These are phyloP conservation scores for Colletotrichum abscissum DNA, from an alignment of 2,329 filamentous ascomycete species.

Conservation along the genomic window DNA sequence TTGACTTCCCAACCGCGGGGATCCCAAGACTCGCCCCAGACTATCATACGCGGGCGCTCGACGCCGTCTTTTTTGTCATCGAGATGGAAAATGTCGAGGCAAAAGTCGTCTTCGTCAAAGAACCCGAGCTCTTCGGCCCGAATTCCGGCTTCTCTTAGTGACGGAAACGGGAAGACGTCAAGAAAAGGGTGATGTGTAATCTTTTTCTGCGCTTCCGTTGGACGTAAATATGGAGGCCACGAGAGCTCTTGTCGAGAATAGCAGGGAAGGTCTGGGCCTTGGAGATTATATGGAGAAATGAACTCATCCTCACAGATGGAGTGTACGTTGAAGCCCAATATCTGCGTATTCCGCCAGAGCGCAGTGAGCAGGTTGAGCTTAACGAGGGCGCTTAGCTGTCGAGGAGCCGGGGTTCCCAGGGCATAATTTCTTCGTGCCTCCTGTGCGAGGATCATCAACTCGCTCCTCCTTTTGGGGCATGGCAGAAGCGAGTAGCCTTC, in stretches of 20 bases:
- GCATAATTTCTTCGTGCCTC: conserved; percentile 13
- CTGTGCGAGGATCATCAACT: background rate
- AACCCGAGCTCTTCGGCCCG: conserved; percentile 11
- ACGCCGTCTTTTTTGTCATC: background rate
- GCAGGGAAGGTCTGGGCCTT: conserved; percentile 31
- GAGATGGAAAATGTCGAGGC: conserved; percentile 15
- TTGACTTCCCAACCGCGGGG: conserved; percentile 59
- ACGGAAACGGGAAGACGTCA: conserved; percentile 44
- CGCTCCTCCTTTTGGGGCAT: background rate
- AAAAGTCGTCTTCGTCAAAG: conserved; percentile 27
- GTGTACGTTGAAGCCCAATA: conserved; percentile 22
- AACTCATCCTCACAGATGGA: conserved; percentile 32
- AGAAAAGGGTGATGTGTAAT: conserved; percentile 46
- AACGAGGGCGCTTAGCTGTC: conserved; percentile 24
- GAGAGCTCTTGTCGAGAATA: background rate
- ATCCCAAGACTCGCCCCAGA: conserved; percentile 61
- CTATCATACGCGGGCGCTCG: conserved; percentile 49
- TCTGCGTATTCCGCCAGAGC: conserved; percentile 25
- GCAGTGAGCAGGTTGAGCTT: conserved; percentile 35
- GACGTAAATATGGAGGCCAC: conserved; percentile 37
- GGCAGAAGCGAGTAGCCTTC: background rate
- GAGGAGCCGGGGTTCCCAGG: conserved; percentile 20
- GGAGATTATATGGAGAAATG: conserved; percentile 25
- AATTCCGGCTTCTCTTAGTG: conserved; percentile 43
- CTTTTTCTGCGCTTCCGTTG: conserved; percentile 42